These are phyloP conservation scores for Sutorius eximius DNA, from an alignment of 1,284 basidiomycete genomes.

Conservation along the genomic window DNA sequence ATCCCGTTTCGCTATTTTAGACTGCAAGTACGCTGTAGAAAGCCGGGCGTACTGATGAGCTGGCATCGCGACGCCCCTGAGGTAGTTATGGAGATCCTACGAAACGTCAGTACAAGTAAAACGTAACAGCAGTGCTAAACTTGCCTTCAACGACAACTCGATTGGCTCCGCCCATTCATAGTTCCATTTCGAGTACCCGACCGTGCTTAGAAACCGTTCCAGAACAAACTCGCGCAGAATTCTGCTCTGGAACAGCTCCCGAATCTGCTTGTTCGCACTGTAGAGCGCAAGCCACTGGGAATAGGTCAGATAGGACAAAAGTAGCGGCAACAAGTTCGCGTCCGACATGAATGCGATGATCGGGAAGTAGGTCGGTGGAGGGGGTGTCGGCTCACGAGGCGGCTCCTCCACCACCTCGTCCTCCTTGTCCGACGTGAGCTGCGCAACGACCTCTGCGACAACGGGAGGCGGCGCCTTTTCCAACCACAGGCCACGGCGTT, in stretches of 20 bases:
- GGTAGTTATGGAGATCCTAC: conserved; percentile 74
- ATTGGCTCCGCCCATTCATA: conserved; percentile 61
- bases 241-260: conserved; percentile 49
- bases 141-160: conserved; percentile 57
- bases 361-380: conserved; percentile 49
- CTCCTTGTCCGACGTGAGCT: conserved; percentile 12
- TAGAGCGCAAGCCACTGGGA: conserved; percentile 66
- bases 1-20: conserved; percentile 34
- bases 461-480: conserved; percentile 40
- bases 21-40: conserved; percentile 56
- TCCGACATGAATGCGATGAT: conserved; percentile 53
- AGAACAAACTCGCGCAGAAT: conserved; percentile 61
- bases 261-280: conserved; percentile 52
- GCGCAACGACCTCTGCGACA: conserved; percentile 31
- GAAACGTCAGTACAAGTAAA: conserved; percentile 2
- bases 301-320: conserved; percentile 62
- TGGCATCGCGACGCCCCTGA: conserved; percentile 74
- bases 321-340: conserved; percentile 45
- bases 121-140: conserved; percentile 14
- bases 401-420: conserved; percentile 17
- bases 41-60: conserved; percentile 65
- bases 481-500: conserved; percentile 42
- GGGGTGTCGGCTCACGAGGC: conserved; percentile 21
- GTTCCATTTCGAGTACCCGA: conserved; percentile 69
- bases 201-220: conserved; percentile 62